A percentile compares a stretch with the other conserved stretches of the same genome.
These are phyloP conservation scores for Septoria linicola DNA, from an alignment of 2,329 filamentous ascomycete species.

Conservation along the genomic window DNA sequence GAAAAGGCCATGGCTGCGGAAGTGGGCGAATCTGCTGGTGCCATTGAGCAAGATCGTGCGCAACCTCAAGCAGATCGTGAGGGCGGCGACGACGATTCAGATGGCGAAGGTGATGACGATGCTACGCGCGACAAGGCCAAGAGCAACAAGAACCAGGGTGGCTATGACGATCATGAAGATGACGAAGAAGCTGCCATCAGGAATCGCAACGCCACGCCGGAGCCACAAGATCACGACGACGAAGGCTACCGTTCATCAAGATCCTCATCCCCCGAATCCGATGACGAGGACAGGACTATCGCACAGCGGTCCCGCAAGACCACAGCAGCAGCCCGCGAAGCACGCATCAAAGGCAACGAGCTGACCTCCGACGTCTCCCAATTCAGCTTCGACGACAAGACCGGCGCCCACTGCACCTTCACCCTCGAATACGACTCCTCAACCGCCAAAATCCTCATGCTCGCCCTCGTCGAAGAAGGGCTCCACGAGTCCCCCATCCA, in stretches of 20 bases:
- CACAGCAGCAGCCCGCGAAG: conserved; percentile 55
- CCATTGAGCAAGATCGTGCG: conserved; percentile 51
- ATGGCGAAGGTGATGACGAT: conserved; percentile 54
- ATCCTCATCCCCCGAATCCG: conserved; percentile 36
- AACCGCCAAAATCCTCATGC: conserved; percentile 88
- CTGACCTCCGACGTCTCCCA: conserved; percentile 64
- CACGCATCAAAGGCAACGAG: conserved; percentile 60
- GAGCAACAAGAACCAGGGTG: conserved; percentile 74
- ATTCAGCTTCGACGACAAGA: conserved; percentile 76
- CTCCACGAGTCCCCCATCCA: conserved; percentile 79
- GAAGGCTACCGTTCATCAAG: conserved; percentile 51
- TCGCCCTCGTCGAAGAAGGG: conserved; percentile 82
- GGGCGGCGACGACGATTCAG: conserved; percentile 69
- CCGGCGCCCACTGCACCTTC: conserved; percentile 74
- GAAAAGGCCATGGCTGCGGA: conserved; percentile 67
- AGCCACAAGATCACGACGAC: conserved; percentile 54
- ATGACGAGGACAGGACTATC: conserved; percentile 28
- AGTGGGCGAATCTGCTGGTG: conserved; percentile 64
- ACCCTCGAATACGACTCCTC: conserved; percentile 77
- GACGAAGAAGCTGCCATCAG: conserved; percentile 80
- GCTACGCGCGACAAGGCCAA: conserved; percentile 69
- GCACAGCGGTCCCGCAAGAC: conserved; percentile 36
- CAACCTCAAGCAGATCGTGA: conserved; percentile 49
- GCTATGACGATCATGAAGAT: conserved; percentile 89
- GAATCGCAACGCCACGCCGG: conserved; percentile 34